Evolutionary conservation across 1,139 yeast genomes (phyloP).

Genomic region (Yamadazyma kanchanaburiensis): DNA sequence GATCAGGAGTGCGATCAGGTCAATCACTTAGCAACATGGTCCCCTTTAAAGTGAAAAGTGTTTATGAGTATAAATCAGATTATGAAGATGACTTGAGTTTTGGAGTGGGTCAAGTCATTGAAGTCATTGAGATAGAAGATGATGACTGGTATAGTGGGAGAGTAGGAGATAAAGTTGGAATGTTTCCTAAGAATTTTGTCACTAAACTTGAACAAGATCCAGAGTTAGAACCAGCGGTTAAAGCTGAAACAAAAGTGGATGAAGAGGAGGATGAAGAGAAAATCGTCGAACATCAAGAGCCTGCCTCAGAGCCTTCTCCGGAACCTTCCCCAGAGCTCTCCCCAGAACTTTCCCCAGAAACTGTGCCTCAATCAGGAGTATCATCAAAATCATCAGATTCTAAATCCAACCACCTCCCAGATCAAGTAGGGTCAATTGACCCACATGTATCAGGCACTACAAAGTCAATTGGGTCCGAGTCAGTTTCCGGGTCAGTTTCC

Average conservation of each 20-base stretch:
- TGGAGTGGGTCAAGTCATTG: slow-evolving; percentile 60
- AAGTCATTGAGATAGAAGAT: slow-evolving; percentile 76
- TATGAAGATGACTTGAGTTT: slow-evolving; percentile 83
- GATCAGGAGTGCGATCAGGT: no score
- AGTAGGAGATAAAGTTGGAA: slow-evolving; percentile 59
- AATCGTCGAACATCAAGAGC: background rate
- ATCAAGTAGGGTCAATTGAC: no score
- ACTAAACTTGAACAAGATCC: slow-evolving; percentile 2
- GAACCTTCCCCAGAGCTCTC: no score
- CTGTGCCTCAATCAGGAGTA: background rate
- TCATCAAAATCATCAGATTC: background rate
- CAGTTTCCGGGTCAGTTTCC: no score
- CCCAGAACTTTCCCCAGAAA: background rate
- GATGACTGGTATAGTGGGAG: slow-evolving; percentile 89
- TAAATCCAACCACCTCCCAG: background rate
- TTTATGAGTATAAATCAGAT: slow-evolving; percentile 72
- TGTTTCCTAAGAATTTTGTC: slow-evolving; percentile 88
- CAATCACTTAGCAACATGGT: slow-evolving; percentile 5
- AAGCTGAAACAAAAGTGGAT: background rate
- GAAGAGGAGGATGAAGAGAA: background rate
- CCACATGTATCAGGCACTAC: no score
- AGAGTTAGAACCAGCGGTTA: background rate
- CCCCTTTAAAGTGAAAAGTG: slow-evolving; percentile 72
- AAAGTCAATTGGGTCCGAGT: background rate
- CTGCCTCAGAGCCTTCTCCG: background rate